These are phyloP conservation scores for Chlamydomonas sp. DNA, from an alignment of 139 green algal genomes.

Conservation along the genomic window DNA sequence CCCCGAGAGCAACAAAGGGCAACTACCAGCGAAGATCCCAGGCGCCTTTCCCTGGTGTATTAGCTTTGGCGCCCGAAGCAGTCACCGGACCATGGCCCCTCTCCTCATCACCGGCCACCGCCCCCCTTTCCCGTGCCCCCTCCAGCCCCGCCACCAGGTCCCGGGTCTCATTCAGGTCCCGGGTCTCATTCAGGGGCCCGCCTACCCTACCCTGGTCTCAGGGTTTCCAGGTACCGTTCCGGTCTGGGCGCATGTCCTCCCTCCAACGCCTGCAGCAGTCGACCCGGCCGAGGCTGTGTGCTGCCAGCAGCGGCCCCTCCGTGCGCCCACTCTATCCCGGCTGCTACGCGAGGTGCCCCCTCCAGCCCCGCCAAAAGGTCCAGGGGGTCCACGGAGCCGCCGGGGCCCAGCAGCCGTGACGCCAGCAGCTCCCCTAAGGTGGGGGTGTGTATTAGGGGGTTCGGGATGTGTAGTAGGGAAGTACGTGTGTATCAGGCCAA, in stretches of 20 bases:
- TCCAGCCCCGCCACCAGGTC: too few species aligned
- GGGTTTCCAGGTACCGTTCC: slow-evolving; percentile 5
- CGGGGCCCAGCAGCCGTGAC: slow-evolving; percentile 30
- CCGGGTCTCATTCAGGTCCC: too few species aligned
- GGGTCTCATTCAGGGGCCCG: too few species aligned
- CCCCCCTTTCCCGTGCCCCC: too few species aligned
- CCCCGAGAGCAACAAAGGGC: too few species aligned
- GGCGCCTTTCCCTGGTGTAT: too few species aligned
- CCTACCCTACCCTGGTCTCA: not conserved
- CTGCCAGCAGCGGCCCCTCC: not conserved
- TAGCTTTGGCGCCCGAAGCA: too few species aligned
- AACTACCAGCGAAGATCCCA: too few species aligned
- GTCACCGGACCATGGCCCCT: too few species aligned
- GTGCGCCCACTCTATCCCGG: not conserved
- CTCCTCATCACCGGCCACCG: too few species aligned
- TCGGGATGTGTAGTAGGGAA: not conserved
- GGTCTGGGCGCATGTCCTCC: slow-evolving; percentile 6
- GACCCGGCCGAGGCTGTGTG: too few species aligned
- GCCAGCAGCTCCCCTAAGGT: slow-evolving; percentile 8
- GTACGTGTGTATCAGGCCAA: not conserved
- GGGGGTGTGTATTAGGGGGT: not conserved
- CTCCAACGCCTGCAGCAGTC: slow-evolving; percentile 16
- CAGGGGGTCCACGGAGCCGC: slow-evolving; percentile 36
- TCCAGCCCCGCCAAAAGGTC: slow-evolving; percentile 30
- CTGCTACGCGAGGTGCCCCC: not conserved